Evolutionary conservation across 2,329 filamentous ascomycete genomes (phyloP).

Genomic region (Knoxdaviesia capensis): DNA sequence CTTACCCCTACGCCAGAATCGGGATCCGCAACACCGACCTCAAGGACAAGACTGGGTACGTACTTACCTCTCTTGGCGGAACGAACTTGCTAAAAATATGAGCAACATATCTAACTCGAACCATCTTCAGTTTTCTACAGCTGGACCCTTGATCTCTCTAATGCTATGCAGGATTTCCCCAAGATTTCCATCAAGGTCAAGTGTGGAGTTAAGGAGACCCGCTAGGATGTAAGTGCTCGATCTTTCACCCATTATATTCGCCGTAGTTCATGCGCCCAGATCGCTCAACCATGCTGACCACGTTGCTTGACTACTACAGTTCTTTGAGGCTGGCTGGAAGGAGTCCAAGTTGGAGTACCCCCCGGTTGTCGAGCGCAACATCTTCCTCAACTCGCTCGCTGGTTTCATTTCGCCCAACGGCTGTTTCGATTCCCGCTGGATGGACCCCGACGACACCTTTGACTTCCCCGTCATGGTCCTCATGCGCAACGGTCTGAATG

Average conservation of each 20-base stretch:
- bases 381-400: conserved; percentile 20
- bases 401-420: conserved; percentile 2
- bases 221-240: conserved; percentile 4
- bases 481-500: too few species aligned
- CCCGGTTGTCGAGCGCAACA: conserved; percentile 15
- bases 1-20: too few species aligned
- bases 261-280: neutral
- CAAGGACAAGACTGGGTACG: too few species aligned
- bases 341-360: conserved; percentile 22
- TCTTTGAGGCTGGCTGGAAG: conserved; percentile 16
- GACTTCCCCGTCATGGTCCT: too few species aligned
- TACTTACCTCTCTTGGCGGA: too few species aligned
- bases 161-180: too few species aligned
- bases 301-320: neutral
- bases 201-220: conserved; percentile 4
- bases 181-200: neutral
- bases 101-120: too few species aligned
- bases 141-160: too few species aligned
- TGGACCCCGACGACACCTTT: too few species aligned
- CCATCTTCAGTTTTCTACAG: too few species aligned
- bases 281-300: neutral
- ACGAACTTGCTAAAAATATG: too few species aligned
- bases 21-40: too few species aligned
- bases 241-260: neutral
- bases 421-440: neutral